Percentiles rank a stretch among this genome's conserved stretches.
phyloP scores from a whole-genome alignment of 179 eudicot genomes.

The Patellifolia procumbens region DNA sequence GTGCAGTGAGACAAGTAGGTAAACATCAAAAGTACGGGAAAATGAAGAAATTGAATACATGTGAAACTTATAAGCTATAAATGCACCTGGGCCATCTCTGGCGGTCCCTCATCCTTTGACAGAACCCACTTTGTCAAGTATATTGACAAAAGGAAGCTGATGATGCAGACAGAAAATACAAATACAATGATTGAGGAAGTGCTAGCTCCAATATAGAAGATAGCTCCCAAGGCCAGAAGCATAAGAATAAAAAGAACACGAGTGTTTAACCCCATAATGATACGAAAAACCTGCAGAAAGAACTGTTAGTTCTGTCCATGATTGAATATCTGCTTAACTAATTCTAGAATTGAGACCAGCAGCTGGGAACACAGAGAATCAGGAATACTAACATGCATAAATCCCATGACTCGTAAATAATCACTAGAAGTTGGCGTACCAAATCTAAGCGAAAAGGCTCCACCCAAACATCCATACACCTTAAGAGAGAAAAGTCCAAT shows the following conservation, averaged over 20 bases:
- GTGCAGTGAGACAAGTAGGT: background rate
- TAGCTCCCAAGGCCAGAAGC: slow-evolving; percentile 71
- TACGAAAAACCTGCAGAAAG: slow-evolving; percentile 70
- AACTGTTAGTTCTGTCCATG: slow-evolving; percentile 19
- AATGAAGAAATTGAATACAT: background rate
- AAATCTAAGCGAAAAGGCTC: background rate
- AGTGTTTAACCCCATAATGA: slow-evolving; percentile 72
- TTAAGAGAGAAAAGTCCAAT: background rate
- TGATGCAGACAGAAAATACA: slow-evolving; percentile 81
- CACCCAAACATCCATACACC: background rate
- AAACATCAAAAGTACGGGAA: background rate
- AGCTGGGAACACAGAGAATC: background rate
- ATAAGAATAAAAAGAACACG: slow-evolving; percentile 76
- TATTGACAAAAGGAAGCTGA: slow-evolving; percentile 73
- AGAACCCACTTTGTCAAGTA: slow-evolving; percentile 98
- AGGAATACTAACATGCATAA: background rate
- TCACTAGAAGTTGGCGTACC: background rate
- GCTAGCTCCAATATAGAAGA: slow-evolving; percentile 87
- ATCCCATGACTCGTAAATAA: background rate
- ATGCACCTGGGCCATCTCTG: slow-evolving; percentile 93
- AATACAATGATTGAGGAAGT: slow-evolving; percentile 91
- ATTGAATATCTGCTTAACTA: background rate
- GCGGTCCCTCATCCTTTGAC: slow-evolving; percentile 97
- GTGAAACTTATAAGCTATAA: background rate
- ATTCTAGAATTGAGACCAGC: background rate